Base-by-base conservation (phyloP, 805 yeast species). In the Metschnikowia noctiluminum region DNA sequence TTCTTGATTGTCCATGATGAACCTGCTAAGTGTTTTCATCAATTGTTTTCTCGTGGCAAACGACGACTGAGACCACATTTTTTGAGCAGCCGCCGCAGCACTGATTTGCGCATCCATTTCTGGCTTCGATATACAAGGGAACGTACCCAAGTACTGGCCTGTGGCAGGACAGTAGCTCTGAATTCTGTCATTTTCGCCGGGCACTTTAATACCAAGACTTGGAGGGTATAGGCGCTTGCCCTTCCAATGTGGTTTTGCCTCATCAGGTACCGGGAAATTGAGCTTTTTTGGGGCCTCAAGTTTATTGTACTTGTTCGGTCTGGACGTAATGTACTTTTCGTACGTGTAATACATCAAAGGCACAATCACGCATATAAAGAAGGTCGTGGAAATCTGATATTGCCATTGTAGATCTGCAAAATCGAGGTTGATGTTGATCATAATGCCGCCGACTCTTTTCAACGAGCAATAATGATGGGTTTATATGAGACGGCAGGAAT, bases 151-250 rank as follows among this genome's bases (percentile, higher is more conserved):
- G 53, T 72, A 83, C 67, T 89, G 97, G 32, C 97, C 95, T 0
- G 98, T 94, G 0, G 98, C 97, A 3, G 99, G 99, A 69, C 99
- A 92, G 64, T 88, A 86, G 52, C 91, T 81, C 61, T 89, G 91
- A 52, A 92, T 87, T 54, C 68, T 73, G 16, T 71, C 74, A 2
- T 92, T 87, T 46, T 86, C 90, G 26, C 77, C 78, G 2, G 78
- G 76, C 48, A 80, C 79, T 41, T 71, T 70, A 3, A 88, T 73
- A 12, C 81, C 71, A 12, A 85, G 78, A 47, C 65, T 63, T 1
- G 76, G 70, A 0, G 89, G 84, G 45, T 80, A 78, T 32, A 89
- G 72, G 45, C 96, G 73, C 58, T 82, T 85, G 7, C 96, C 96
- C 65, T 90, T 90, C 97, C 97, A 91, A 62, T 89, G 92, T 4